phyloP scores from a whole-genome alignment of 202 grass and related monocot species.

The Schoenoplectus tabernaemontani region DNA sequence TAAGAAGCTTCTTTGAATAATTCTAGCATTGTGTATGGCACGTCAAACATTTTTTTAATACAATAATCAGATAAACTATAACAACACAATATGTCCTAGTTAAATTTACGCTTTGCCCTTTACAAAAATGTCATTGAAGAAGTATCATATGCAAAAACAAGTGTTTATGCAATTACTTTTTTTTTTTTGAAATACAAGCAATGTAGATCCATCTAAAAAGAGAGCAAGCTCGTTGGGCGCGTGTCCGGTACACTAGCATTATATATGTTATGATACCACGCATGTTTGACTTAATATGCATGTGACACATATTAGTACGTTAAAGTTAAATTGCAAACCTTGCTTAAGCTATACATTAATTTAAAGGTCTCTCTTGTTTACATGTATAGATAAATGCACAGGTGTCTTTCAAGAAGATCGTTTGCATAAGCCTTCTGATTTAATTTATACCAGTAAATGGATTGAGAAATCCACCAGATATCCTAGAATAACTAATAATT shows the following conservation, averaged over 20 bases:
- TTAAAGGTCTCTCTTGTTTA: neutral
- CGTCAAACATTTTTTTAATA: neutral
- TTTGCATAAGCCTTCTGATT: neutral
- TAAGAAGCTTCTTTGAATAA: neutral
- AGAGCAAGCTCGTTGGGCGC: slow-evolving; percentile 7
- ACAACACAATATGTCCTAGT: neutral
- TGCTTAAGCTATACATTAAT: neutral
- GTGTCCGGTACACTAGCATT: slow-evolving; percentile 15
- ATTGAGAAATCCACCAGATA: slow-evolving; percentile 8
- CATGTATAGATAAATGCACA: neutral
- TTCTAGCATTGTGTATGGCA: neutral
- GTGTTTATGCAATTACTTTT: neutral
- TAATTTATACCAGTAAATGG: neutral
- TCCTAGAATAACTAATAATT: neutral
- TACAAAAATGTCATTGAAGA: neutral
- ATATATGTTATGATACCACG: slow-evolving; percentile 14
- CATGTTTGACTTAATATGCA: slow-evolving; percentile 15
- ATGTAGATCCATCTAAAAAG: neutral
- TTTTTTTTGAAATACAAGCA: neutral
- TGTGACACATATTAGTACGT: slow-evolving; percentile 9
- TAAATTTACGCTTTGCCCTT: neutral
- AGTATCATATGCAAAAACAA: neutral
- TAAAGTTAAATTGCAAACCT: neutral
- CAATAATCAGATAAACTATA: neutral
- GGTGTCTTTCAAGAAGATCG: neutral